These are phyloP conservation scores for Pythium rishiriense DNA, from an alignment of 352 stramenopile species.

Conservation along the genomic window DNA sequence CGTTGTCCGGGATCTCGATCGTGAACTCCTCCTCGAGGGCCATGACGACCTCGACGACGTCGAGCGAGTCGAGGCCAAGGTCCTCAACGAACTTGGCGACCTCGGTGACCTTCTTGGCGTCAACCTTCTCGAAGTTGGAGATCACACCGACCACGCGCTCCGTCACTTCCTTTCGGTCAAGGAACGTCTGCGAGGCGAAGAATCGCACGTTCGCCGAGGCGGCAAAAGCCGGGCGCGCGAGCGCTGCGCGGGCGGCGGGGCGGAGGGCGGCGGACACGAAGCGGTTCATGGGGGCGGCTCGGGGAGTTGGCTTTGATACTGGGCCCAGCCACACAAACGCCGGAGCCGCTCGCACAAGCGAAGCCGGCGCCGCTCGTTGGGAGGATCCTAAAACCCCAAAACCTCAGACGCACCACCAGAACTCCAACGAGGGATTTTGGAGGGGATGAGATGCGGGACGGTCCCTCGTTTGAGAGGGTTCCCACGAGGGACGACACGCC, in stretches of 20 bases:
- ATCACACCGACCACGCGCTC: constrained; percentile 97
- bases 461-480: not conserved
- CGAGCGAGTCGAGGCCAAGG: constrained; percentile 98
- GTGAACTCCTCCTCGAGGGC: constrained; percentile 99
- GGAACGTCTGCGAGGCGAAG: constrained; percentile 86
- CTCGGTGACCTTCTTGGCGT: constrained; percentile 91
- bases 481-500: not conserved
- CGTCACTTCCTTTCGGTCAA: constrained; percentile 93
- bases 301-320: not conserved
- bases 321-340: not conserved
- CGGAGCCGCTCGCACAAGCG: not conserved
- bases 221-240: constrained; percentile 48
- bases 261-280: constrained; percentile 67
- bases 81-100: constrained; percentile 97
- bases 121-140: constrained; percentile 99
- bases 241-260: constrained; percentile 57
- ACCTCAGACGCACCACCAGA: constrained; percentile 25
- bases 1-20: constrained; percentile 99
- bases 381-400: constrained; percentile 31
- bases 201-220: constrained; percentile 44
- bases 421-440: not conserved
- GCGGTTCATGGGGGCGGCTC: constrained; percentile 65
- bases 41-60: constrained; percentile 97
- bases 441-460: not conserved
- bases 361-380: constrained; percentile 1